Evolutionary conservation across 441 rosid species (phyloP).

Genomic region (Flueggea neowawraea): DNA sequence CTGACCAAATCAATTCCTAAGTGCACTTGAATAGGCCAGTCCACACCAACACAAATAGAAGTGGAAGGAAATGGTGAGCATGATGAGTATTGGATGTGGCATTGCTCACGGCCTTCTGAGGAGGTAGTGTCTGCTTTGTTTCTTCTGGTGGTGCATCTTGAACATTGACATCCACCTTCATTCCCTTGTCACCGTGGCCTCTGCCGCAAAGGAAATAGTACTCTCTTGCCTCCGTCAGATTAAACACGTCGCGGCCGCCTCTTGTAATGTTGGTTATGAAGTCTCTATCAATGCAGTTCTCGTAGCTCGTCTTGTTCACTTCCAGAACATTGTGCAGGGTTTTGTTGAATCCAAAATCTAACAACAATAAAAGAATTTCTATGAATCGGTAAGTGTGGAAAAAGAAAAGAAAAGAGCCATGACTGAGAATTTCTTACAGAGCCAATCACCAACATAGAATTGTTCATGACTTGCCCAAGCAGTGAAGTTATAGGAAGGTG

Average conservation of each 20-base stretch:
- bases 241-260: conserved; percentile 48
- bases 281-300: conserved; percentile 23
- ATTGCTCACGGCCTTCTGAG: no score
- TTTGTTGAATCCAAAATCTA: conserved; percentile 43
- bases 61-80: no score
- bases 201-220: conserved; percentile 42
- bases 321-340: conserved; percentile 31
- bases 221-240: conserved; percentile 33
- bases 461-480: conserved; percentile 26
- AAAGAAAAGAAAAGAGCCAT: no score
- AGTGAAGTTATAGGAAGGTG: conserved; percentile 28
- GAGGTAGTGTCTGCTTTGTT: no score
- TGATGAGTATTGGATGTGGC: no score
- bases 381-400: no score
- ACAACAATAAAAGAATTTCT: neutral
- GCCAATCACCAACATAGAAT: conserved; percentile 39
- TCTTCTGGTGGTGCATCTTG: conserved; percentile 3
- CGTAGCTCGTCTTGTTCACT: conserved; percentile 43
- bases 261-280: conserved; percentile 39
- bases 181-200: conserved; percentile 35
- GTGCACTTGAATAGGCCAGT: no score
- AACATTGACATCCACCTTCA: conserved; percentile 32
- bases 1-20: no score
- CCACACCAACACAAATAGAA: no score
- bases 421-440: conserved; percentile 17